phyloP scores from a whole-genome alignment of 345 rosid species.

The Cardamine occulta region DNA sequence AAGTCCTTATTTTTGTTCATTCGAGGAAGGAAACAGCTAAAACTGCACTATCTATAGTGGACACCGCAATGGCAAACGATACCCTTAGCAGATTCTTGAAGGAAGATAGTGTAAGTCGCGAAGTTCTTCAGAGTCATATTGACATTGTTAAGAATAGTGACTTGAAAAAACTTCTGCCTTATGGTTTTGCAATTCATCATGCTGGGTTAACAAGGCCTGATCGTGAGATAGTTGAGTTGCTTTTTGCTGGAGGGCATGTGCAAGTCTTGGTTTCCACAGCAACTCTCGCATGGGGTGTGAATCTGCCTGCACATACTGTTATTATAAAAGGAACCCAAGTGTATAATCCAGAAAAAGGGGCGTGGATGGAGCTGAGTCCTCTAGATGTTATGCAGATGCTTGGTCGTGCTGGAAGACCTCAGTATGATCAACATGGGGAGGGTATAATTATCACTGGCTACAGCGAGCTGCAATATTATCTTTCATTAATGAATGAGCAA shows the following conservation, averaged over 20 bases:
- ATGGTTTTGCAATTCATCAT: constrained; percentile 95
- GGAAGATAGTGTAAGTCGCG: constrained; percentile 86
- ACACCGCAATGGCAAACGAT: constrained; percentile 86
- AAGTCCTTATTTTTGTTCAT: constrained; percentile 95
- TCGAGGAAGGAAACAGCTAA: constrained; percentile 94
- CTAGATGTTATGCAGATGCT: constrained; percentile 99
- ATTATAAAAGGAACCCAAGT: constrained; percentile 96
- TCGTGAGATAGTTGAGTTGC: constrained; percentile 83
- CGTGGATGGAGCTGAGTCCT: constrained; percentile 95
- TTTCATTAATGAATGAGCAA: constrained; percentile 96
- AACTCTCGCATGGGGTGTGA: constrained; percentile 99
- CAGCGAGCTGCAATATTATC: constrained; percentile 84
- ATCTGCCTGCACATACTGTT: constrained; percentile 90
- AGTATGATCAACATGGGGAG: constrained; percentile 88
- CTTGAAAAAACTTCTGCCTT: constrained; percentile 82
- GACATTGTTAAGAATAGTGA: constrained; percentile 75
- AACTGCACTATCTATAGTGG: constrained; percentile 82
- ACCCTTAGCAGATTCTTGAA: constrained; percentile 80
- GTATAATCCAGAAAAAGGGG: constrained; percentile 96
- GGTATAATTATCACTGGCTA: constrained; percentile 97
- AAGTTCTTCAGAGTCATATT: constrained; percentile 72
- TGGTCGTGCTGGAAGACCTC: constrained; percentile 99
- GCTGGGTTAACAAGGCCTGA: constrained; percentile 94
- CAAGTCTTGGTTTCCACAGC: constrained; percentile 96
- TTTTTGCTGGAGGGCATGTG: constrained; percentile 72